phyloP scores from a whole-genome alignment of 805 yeast genomes.

The Lachancea meyersii region DNA sequence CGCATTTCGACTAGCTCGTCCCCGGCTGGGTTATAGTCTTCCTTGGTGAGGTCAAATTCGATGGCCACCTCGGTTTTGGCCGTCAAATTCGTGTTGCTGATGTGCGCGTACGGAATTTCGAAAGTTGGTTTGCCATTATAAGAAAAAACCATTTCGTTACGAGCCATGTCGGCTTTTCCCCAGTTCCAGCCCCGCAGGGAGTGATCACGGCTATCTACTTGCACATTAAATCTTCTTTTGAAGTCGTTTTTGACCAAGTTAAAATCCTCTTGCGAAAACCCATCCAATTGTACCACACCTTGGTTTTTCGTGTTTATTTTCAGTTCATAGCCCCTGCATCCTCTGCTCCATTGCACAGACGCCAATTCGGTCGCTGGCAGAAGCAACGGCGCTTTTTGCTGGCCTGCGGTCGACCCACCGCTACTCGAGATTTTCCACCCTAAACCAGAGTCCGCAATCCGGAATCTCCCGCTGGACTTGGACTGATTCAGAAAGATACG shows the following conservation, averaged over 20 bases:
- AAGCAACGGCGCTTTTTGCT: conserved; percentile 66
- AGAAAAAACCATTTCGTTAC: conserved; percentile 82
- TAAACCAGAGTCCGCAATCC: conserved; percentile 92
- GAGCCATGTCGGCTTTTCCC: conserved; percentile 90
- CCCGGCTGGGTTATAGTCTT: conserved; percentile 62
- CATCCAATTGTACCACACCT: conserved; percentile 85
- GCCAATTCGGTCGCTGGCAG: conserved; percentile 82
- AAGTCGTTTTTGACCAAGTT: conserved; percentile 75
- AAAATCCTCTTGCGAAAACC: conserved; percentile 82
- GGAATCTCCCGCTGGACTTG: conserved; percentile 75
- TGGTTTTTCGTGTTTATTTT: conserved; percentile 82
- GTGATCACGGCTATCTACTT: conserved; percentile 81
- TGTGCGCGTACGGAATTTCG: conserved; percentile 78
- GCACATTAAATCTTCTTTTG: conserved; percentile 65
- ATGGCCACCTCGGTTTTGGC: conserved; percentile 92
- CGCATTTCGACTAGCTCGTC: conserved; percentile 95
- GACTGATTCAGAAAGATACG: conserved; percentile 86
- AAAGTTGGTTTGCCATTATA: conserved; percentile 85
- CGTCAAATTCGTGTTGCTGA: conserved; percentile 80
- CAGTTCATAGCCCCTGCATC: conserved; percentile 85
- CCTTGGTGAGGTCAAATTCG: conserved; percentile 63
- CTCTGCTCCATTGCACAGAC: conserved; percentile 85
- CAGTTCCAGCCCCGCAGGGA: conserved; percentile 98
- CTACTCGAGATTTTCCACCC: conserved; percentile 78
- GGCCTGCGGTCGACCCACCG: conserved; percentile 41